Base-by-base conservation (phyloP, 768 basidiomycete genomes). In the Amanita thiersii region DNA sequence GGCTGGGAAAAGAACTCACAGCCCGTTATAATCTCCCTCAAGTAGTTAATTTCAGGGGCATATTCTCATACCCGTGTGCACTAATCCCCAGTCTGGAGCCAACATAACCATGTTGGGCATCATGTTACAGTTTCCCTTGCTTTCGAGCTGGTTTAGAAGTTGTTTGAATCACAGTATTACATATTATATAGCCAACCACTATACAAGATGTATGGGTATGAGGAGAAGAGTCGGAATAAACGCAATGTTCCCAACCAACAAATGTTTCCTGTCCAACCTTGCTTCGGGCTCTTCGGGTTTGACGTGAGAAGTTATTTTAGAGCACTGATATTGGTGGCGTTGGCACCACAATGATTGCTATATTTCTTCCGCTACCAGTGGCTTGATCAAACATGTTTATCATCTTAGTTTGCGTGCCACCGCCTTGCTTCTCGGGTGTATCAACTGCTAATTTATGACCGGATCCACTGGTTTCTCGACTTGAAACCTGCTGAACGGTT, bases 381-480 rank as follows among this genome's bases (percentile, higher is more conserved):
- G 65, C 63, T 56, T 86, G 85, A 51, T 86, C 79, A 46, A 88
- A 87, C 30, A 88, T 53, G 55, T 83, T 86, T 2, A 85, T 64
- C 15, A 75, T 50, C 21, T 69, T 62, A 14, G 74, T 66, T 2
- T 49, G 28, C 45, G 44, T 25, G 4, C 26, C 21, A 45, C n/a
- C 17, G 24, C 37, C 26, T 43, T 37, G 41, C 41, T 36, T 38
- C 19, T 33, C 36, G 37, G 43, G 19, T 31, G 29, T 39, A 34
- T 14, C 40, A 15, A 26, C 36, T 3, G 19, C 11, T 20, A 44
- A 8, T 20, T 11, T 26, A 15, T 44, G 28, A 3, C 25, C 42
- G n/a, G 20, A 18, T 17, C 17, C 23, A 30, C 17, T 5, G 15
- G 11, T 20, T n/a, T 34, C 30, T n/a, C n/a, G n/a, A n/a, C 34